Base-by-base conservation (phyloP, 352 stramenopile species). In the Globisporangium iwayamae region DNA sequence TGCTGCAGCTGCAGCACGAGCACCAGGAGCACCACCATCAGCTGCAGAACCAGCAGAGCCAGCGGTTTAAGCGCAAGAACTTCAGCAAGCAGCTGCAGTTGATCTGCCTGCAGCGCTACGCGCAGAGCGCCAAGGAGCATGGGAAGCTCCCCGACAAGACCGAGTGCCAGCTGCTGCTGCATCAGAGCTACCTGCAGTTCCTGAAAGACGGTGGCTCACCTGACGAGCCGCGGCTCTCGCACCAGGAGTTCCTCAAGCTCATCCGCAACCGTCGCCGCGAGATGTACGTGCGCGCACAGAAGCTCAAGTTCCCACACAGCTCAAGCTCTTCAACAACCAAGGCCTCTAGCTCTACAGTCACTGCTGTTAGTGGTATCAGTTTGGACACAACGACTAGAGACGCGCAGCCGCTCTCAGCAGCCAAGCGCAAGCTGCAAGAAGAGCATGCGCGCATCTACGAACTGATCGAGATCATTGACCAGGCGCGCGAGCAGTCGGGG, bases 1-100 rank as follows among this genome's bases (percentile, higher is more conserved):
- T 56, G 13, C n/a, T 56, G 53, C 52, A 53, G 18, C 53, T 71
- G 71, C 25, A 53, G 0, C 47, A 52, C 32, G 10, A 5, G 3
- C 41, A 54, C 7, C 65, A 30, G 11, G 60, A 60, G 9, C 48
- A 46, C 18, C 51, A 43, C 10, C 16, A 50, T 16, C 32, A 74
- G 11, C 64, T 72, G 14, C 34, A 66, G 34, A 59, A 46, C 7
- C 62, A 74, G 11, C 50, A 52, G 34, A 63, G 8, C 9, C 65
- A 71, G 55, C 63, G 78, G 9, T 66, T 74, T 30, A 91, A 91
- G 67, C 79, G 82, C 45, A 88, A 83, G 56, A 89, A 87, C 72
- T 80, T 89, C 53, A 89, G 78, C 65, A 89, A 91, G 61, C 63
- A 78, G 55, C 63, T 91, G 10, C 82, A 91, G 62, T 67, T 89